Evolutionary conservation across 1,284 basidiomycete species (phyloP), one percentile per base, ranked within the genome.

Genomic region (Limonomyces culmigenus): DNA sequence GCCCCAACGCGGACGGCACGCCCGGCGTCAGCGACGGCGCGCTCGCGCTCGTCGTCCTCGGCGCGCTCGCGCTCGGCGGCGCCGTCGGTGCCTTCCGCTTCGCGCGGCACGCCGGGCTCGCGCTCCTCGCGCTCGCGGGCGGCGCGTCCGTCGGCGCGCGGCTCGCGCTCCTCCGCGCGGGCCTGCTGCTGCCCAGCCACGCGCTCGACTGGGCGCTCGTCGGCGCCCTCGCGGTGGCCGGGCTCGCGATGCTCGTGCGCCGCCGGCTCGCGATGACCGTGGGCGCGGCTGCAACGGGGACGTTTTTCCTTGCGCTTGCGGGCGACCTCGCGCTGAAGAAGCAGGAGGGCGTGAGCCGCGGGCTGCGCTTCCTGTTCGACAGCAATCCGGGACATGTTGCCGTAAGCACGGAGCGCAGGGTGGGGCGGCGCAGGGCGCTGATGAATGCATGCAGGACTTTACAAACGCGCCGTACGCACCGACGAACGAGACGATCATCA

Each of bases 301-400:
- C 74, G 8, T 78, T 78, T 49, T 50, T 78, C 19, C 51, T 57
- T 10, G 60, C 48, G 20, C 58, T 78, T 3, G 73, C 63, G 14
- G 44, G 69, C 5, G 74, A 78, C 48, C 56, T 77, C 5, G 47
- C 63, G 32, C 38, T 74, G 32, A 62, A 74, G 40, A 56, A 62
- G 44, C 74, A 78, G 46, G 50, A 54, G 4, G 75, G 74, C 3
- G 63, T 75, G 60, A 72, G 74, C 44, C 55, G 62, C 15, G 74
- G 74, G 0, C 56, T 78, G 19, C 63, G 74, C 13, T 68, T 61
- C 45, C 58, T 78, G 11, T 65, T 75, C 41, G 75, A 78, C 46
- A 58, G 67, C 34, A 78, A 78, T 44, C 46, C 55, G 8, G 59
- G 62, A 19, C 74, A 78, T 51, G 49, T 59, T 37, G 54, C 62